Conservation (phyloP, 306 rosid species). For the Purshia tridentata region DNA sequence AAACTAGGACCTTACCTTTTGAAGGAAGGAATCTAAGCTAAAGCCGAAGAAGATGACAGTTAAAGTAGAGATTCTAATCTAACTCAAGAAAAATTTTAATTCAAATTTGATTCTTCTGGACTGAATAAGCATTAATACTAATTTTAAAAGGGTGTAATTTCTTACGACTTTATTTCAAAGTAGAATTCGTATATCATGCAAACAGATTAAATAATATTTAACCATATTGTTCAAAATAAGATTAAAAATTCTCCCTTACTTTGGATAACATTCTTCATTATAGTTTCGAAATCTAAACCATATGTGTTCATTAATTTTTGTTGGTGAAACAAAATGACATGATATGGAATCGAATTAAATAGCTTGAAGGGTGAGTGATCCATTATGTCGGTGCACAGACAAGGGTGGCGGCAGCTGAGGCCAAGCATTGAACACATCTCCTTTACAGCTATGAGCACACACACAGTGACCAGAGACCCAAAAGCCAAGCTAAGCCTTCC, state of each 20-base stretch:
- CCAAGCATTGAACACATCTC: slow-evolving; percentile 13
- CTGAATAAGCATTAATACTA: too few species aligned
- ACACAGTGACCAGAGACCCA: not conserved
- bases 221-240: too few species aligned
- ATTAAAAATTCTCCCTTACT: too few species aligned
- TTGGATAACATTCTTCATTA: too few species aligned
- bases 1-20: slow-evolving; percentile 16
- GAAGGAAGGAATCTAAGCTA: slow-evolving; percentile 12
- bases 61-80: not conserved
- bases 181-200: too few species aligned
- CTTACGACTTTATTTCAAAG: too few species aligned
- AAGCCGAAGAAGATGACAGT: not conserved
- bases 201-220: too few species aligned
- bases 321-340: not conserved
- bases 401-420: slow-evolving; percentile 8
- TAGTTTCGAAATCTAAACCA: too few species aligned
- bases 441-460: slow-evolving; percentile 33
- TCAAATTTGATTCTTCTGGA: not conserved
- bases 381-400: slow-evolving; percentile 12
- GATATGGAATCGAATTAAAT: not conserved
- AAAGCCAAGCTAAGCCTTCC: not conserved
- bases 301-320: not conserved
- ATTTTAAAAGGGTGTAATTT: too few species aligned
- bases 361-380: not conserved
- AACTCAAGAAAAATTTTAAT: not conserved